phyloP scores from a whole-genome alignment of 306 rosid species.

The Cucurbita maxima region DNA sequence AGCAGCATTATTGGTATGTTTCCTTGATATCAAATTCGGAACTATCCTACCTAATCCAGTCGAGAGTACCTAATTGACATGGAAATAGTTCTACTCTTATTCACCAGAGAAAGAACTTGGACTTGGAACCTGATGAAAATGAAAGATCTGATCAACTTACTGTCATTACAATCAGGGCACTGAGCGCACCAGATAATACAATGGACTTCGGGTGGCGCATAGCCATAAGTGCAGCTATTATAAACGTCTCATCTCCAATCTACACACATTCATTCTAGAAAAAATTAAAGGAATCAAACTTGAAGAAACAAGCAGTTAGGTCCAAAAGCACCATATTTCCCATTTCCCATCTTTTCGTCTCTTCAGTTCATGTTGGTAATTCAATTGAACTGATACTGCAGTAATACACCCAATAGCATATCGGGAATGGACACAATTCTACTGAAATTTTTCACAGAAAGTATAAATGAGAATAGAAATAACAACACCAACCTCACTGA shows the following conservation, averaged over 20 bases:
- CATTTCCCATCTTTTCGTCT: not conserved
- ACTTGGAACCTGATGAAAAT: not conserved
- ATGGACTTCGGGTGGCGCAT: conserved; percentile 98
- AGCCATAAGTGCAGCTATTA: conserved; percentile 98
- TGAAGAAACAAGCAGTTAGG: not conserved
- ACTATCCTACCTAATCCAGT: conserved; percentile 96
- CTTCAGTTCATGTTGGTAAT: not conserved
- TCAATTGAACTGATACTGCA: not conserved
- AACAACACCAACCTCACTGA: conserved; percentile 73
- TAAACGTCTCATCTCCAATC: conserved; percentile 99
- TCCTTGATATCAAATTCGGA: conserved; percentile 95
- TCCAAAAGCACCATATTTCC: not conserved
- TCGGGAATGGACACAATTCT: not conserved
- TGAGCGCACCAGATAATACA: conserved; percentile 85
- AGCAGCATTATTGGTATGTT: conserved; percentile 98
- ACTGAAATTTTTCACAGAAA: not conserved
- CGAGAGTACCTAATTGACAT: conserved; percentile 68
- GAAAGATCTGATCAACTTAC: conserved; percentile 23
- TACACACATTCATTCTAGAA: conserved; percentile 21
- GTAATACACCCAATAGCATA: not conserved
- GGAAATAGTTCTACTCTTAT: conserved; percentile 21
- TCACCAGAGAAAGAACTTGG: conserved; percentile 8
- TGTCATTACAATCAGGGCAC: conserved; percentile 86
- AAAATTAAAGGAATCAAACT: not conserved
- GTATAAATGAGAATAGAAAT: not conserved